Conservation (phyloP, 2,329 filamentous ascomycete genomes). For the Didymella pomorum region DNA sequence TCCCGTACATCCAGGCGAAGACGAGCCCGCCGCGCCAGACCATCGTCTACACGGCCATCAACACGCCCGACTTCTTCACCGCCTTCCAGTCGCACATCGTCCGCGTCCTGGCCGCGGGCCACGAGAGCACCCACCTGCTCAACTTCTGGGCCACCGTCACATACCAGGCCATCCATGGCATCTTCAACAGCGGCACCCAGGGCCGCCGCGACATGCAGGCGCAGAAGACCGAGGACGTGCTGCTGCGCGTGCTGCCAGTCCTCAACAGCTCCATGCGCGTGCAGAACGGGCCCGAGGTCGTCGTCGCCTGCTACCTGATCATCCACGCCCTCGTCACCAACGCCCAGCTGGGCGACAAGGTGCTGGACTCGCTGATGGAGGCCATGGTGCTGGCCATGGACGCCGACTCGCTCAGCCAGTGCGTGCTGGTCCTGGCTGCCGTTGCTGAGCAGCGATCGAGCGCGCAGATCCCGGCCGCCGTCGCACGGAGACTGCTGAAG, state of each 20-base stretch:
- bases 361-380: constrained; percentile 89
- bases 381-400: constrained; percentile 82
- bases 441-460: constrained; percentile 80
- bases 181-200: constrained; percentile 79
- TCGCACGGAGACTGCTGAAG: constrained; percentile 73
- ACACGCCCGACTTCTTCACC: constrained; percentile 78
- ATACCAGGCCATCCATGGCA: constrained; percentile 83
- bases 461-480: constrained; percentile 72
- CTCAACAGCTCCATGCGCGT: constrained; percentile 80
- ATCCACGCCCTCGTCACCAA: constrained; percentile 86
- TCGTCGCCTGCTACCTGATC: constrained; percentile 91
- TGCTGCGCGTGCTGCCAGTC: constrained; percentile 73
- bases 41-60: constrained; percentile 82
- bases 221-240: constrained; percentile 79
- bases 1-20: constrained; percentile 82
- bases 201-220: constrained; percentile 78
- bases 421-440: constrained; percentile 80
- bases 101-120: constrained; percentile 72
- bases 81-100: constrained; percentile 81
- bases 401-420: constrained; percentile 73
- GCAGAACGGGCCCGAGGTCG: constrained; percentile 77
- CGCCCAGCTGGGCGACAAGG: constrained; percentile 76
- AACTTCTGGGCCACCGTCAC: constrained; percentile 92
- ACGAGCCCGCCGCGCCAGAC: constrained; percentile 80
- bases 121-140: constrained; percentile 78